phyloP scores from a whole-genome alignment of 2,329 filamentous ascomycete genomes.

The Fusarium equiseti region DNA sequence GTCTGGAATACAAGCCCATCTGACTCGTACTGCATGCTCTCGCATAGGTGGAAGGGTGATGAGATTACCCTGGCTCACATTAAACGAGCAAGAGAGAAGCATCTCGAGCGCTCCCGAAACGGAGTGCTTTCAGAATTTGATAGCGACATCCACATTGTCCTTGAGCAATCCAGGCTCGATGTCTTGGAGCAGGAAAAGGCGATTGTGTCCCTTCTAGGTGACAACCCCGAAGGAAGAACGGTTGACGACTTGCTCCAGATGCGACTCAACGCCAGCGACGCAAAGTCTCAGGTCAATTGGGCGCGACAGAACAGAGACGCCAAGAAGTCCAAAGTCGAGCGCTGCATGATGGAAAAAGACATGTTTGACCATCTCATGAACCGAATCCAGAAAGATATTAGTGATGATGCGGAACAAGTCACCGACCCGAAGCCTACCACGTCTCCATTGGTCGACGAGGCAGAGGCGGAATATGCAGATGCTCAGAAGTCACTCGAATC shows the following conservation, averaged over 20 bases:
- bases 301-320: background rate
- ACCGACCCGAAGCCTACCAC: background rate
- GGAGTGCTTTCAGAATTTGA: background rate
- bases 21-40: slow-evolving; percentile 1
- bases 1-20: background rate
- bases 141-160: background rate
- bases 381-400: background rate
- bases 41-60: slow-evolving; percentile 12
- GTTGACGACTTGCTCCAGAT: background rate
- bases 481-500: background rate
- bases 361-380: slow-evolving; percentile 9
- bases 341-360: slow-evolving; percentile 1
- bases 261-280: background rate
- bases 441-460: background rate
- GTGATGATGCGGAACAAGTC: background rate
- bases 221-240: background rate
- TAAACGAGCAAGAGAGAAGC: background rate
- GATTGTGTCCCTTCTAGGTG: background rate
- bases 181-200: background rate
- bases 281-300: background rate
- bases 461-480: background rate
- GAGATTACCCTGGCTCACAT: slow-evolving; percentile 3
- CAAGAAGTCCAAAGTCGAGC: slow-evolving; percentile 1
- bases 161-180: background rate
- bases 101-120: background rate